A percentile compares a stretch with the other conserved stretches of the same genome.
Conservation (phyloP, 352 stramenopile species). For the Peronosclerospora sorghi region DNA sequence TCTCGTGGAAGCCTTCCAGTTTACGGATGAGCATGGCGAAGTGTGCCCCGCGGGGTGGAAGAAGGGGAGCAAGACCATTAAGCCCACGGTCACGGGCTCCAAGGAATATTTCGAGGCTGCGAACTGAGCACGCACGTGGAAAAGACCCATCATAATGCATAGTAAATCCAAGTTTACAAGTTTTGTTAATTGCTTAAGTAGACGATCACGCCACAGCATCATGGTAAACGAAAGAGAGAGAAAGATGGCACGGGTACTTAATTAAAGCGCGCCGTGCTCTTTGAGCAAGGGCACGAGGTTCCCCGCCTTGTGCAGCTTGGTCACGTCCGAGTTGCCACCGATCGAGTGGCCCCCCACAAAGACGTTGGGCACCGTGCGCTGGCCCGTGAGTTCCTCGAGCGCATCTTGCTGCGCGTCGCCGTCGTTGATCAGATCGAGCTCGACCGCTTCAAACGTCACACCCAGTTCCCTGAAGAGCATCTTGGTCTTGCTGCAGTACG, state of each 20-base stretch:
- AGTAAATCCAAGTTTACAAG: no score
- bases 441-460: constrained; percentile 42
- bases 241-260: no score
- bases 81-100: no score
- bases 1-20: constrained; percentile 89
- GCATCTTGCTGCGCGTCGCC: constrained; percentile 51
- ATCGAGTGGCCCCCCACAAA: constrained; percentile 93
- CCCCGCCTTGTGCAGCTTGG: constrained; percentile 75
- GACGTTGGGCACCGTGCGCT: constrained; percentile 94
- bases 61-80: constrained; percentile 80
- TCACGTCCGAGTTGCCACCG: constrained; percentile 92
- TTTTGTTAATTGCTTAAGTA: no score
- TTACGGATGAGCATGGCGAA: constrained; percentile 84
- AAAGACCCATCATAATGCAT: no score
- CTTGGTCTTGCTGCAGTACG: constrained; percentile 86
- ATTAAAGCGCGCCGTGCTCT: constrained; percentile 32
- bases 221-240: no score
- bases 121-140: no score
- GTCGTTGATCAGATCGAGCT: constrained; percentile 43
- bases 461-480: constrained; percentile 40
- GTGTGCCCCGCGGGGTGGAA: constrained; percentile 89
- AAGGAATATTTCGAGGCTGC: no score
- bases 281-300: constrained; percentile 86
- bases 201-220: no score
- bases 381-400: constrained; percentile 63